A percentile compares a stretch with the other conserved stretches of the same genome.
These are phyloP conservation scores for Pichia sp. DNA, from an alignment of 1,139 yeast species.

Conservation along the genomic window DNA sequence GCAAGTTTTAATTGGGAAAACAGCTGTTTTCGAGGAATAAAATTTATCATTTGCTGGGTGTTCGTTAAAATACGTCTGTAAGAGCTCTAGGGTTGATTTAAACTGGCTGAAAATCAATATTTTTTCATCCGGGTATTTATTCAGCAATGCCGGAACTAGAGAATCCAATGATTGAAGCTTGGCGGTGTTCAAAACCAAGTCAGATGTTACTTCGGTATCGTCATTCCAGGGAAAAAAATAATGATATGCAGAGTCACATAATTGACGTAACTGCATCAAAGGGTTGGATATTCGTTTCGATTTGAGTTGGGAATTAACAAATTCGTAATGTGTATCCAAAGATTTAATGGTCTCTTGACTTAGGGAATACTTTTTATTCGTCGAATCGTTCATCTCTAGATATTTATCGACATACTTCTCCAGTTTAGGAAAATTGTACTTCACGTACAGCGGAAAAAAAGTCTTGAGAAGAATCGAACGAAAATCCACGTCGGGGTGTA, in stretches of 20 bases:
- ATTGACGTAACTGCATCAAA: conserved; percentile 77
- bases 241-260: conserved; percentile 81
- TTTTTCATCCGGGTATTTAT: conserved; percentile 45
- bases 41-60: conserved; percentile 14
- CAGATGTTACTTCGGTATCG: conserved; percentile 27
- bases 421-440: conserved; percentile 37
- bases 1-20: conserved; percentile 17
- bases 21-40: background rate
- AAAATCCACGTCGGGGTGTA: conserved; percentile 6
- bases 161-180: conserved; percentile 70
- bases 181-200: conserved; percentile 51
- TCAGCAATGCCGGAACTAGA: conserved; percentile 48
- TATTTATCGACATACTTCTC: conserved; percentile 3
- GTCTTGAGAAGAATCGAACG: conserved; percentile 31
- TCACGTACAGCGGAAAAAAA: conserved; percentile 40
- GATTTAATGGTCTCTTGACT: background rate
- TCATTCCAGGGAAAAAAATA: conserved; percentile 76
- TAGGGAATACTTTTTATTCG: background rate
- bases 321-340: conserved; percentile 25
- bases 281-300: conserved; percentile 55
- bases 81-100: conserved; percentile 68
- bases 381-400: background rate
- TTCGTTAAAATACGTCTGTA: conserved; percentile 62
- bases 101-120: conserved; percentile 81
- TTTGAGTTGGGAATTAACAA: conserved; percentile 26